phyloP scores from a whole-genome alignment of 2,329 filamentous ascomycete species.

The Tolypocladium ovalisporum region DNA sequence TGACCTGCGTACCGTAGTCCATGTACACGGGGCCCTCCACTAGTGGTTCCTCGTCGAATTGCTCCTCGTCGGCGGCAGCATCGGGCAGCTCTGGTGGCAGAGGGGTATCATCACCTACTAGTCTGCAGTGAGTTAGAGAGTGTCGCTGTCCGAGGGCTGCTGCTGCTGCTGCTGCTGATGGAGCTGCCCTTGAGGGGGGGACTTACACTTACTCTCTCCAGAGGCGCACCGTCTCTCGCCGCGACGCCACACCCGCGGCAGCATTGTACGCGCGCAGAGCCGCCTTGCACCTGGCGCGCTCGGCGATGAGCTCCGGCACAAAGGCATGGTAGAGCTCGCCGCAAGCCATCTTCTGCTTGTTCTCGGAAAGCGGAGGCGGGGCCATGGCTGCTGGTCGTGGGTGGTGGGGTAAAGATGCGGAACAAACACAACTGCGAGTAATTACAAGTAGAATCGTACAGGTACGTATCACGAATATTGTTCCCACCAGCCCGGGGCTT shows the following conservation, averaged over 20 bases:
- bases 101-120: background rate
- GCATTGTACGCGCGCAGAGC: background rate
- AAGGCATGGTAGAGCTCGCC: background rate
- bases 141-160: background rate
- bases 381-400: background rate
- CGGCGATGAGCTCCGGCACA: background rate
- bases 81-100: background rate
- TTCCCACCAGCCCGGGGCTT: too few relatives aligned
- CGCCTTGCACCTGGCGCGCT: background rate
- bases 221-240: background rate
- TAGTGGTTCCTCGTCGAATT: background rate
- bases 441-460: too few relatives aligned
- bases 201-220: background rate
- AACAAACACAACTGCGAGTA: too few relatives aligned
- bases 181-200: background rate
- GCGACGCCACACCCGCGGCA: background rate
- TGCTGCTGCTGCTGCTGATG: background rate
- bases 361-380: background rate
- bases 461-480: too few relatives aligned
- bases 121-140: background rate
- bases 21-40: background rate
- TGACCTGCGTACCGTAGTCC: conserved; percentile 23
- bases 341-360: background rate
- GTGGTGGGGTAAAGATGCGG: background rate
- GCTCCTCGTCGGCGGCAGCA: background rate